Conservation (phyloP, 208 protist species). For the Entamoeba invadens region DNA sequence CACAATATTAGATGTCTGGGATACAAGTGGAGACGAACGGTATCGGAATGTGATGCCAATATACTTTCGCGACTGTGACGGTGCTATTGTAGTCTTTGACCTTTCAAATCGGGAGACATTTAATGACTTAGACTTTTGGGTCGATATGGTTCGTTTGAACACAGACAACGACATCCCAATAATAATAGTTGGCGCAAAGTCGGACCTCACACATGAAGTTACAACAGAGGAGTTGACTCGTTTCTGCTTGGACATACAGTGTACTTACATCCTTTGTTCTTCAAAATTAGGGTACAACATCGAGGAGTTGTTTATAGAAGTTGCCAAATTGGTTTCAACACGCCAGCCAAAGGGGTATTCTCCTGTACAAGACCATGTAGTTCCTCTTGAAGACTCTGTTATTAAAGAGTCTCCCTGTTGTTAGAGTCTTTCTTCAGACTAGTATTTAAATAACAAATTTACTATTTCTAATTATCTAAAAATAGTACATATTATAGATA, state of each 20-base stretch:
- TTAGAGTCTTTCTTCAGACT: no score
- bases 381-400: no score
- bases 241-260: not conserved
- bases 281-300: not conserved
- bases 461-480: no score
- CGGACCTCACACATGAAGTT: slow-evolving; percentile 83
- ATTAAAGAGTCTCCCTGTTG: no score
- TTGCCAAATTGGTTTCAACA: no score
- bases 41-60: slow-evolving; percentile 41
- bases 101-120: slow-evolving; percentile 97
- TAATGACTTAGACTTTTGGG: slow-evolving; percentile 99
- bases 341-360: no score
- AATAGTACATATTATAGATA: no score
- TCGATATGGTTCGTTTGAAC: slow-evolving; percentile 81
- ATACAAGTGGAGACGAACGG: slow-evolving; percentile 14
- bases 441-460: no score
- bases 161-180: slow-evolving; percentile 99
- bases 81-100: slow-evolving; percentile 99
- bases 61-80: slow-evolving; percentile 73
- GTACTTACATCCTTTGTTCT: not conserved
- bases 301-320: no score
- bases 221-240: not conserved
- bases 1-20: slow-evolving; percentile 77
- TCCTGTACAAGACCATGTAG: no score
- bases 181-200: slow-evolving; percentile 98